These are phyloP conservation scores for Leccinum disarticulatum DNA, from an alignment of 768 basidiomycete species.

Conservation along the genomic window DNA sequence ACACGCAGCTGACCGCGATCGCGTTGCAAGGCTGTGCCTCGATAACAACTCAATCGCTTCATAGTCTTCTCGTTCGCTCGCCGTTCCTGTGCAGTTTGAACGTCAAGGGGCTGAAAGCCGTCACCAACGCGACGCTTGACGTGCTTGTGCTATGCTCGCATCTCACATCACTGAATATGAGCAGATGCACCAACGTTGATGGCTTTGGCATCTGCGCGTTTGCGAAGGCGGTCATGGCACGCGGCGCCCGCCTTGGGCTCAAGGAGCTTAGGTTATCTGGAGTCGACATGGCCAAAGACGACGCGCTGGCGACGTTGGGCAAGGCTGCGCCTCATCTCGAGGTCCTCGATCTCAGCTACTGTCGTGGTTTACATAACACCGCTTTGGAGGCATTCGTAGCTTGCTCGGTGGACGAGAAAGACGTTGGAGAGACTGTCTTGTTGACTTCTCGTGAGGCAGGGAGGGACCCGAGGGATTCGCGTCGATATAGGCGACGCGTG, in stretches of 20 bases:
- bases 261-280: conserved; percentile 69
- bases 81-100: no score
- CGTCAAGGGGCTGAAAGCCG: no score
- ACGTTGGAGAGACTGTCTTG: conserved; percentile 42
- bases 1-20: no score
- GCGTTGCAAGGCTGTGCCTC: no score
- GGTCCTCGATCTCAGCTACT: conserved; percentile 78
- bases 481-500: conserved; percentile 55
- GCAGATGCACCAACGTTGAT: conserved; percentile 46
- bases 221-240: conserved; percentile 43
- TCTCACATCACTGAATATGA: no score
- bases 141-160: no score
- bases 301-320: conserved; percentile 64
- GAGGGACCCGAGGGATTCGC: conserved; percentile 50
- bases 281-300: conserved; percentile 58
- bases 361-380: conserved; percentile 69
- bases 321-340: conserved; percentile 70
- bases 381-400: conserved; percentile 71
- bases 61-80: no score
- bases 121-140: no score
- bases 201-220: conserved; percentile 58
- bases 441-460: conserved; percentile 66
- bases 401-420: conserved; percentile 36
- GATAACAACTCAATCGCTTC: no score
- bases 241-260: conserved; percentile 51